Evolutionary conservation across 139 green algal genomes (phyloP).

Genomic region (Tetratostichococcus sp.): DNA sequence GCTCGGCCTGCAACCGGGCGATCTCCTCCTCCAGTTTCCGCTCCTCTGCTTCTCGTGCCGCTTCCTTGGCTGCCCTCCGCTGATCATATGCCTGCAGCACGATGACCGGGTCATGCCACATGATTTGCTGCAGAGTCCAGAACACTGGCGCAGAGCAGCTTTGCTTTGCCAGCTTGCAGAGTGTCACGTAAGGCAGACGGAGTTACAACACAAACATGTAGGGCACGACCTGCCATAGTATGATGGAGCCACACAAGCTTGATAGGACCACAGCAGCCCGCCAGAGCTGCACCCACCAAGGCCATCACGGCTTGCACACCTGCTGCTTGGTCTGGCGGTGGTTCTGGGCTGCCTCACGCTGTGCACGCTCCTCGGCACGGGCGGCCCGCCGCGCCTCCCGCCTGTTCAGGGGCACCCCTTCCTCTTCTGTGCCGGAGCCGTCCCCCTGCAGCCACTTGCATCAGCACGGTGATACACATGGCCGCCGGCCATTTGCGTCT

Average conservation of each 20-base stretch:
- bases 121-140: no score
- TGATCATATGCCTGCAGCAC: constrained; percentile 54
- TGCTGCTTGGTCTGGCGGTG: constrained; percentile 10
- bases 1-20: constrained; percentile 48
- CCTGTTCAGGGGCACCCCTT: constrained; percentile 1
- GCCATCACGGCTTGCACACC: not conserved
- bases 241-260: no score
- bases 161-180: no score
- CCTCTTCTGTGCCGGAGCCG: not conserved
- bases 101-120: no score
- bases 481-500: no score
- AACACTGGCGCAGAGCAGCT: no score
- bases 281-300: no score
- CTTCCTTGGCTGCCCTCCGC: constrained; percentile 42
- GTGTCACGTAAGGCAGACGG: no score
- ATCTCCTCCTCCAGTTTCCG: constrained; percentile 69
- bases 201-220: no score
- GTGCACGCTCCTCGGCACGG: constrained; percentile 20
- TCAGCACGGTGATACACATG: no score
- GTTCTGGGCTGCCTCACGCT: constrained; percentile 2
- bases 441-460: not conserved
- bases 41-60: constrained; percentile 62
- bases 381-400: constrained; percentile 22
- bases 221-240: no score
- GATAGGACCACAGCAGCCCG: no score